These are phyloP conservation scores for Brachypodium distachyon DNA, from an alignment of 202 grass and related monocot species.

Conservation along the genomic window DNA sequence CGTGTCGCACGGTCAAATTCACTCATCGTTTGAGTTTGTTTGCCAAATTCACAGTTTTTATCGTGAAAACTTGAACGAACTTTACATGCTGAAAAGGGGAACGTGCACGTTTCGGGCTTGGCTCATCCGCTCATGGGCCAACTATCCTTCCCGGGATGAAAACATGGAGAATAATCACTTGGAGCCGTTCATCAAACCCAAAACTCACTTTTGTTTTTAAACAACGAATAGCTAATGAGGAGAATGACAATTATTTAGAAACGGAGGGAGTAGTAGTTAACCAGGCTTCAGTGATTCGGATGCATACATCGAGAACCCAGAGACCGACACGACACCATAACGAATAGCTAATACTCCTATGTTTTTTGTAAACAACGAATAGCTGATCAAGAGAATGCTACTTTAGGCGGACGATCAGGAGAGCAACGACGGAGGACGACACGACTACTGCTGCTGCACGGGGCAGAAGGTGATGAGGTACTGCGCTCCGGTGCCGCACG, in stretches of 20 bases:
- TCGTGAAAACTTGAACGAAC: neutral
- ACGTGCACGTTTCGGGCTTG: neutral
- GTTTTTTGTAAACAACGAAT: too few relatives aligned
- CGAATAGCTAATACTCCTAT: too few relatives aligned
- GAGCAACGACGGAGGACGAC: too few relatives aligned
- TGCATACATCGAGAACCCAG: too few relatives aligned
- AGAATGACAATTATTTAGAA: too few relatives aligned
- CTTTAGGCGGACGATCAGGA: neutral
- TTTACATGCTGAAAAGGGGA: neutral
- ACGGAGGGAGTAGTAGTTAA: too few relatives aligned
- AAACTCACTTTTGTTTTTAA: neutral
- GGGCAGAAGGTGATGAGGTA: conserved; percentile 89
- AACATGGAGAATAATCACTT: neutral
- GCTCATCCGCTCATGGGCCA: neutral
- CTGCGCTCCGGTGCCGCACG: conserved; percentile 52
- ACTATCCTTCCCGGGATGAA: neutral
- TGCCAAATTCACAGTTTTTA: neutral
- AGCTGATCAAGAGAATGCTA: too few relatives aligned
- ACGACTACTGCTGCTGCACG: neutral
- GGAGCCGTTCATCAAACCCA: neutral
- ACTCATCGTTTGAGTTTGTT: neutral
- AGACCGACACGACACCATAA: too few relatives aligned
- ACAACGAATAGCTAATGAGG: too few relatives aligned
- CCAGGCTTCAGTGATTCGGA: neutral
- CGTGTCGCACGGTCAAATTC: neutral